Percentiles rank a stretch among this genome's conserved stretches.
Evolutionary conservation across 176 grass and related monocot genomes (phyloP).

Genomic region (Ensete ventricosum): DNA sequence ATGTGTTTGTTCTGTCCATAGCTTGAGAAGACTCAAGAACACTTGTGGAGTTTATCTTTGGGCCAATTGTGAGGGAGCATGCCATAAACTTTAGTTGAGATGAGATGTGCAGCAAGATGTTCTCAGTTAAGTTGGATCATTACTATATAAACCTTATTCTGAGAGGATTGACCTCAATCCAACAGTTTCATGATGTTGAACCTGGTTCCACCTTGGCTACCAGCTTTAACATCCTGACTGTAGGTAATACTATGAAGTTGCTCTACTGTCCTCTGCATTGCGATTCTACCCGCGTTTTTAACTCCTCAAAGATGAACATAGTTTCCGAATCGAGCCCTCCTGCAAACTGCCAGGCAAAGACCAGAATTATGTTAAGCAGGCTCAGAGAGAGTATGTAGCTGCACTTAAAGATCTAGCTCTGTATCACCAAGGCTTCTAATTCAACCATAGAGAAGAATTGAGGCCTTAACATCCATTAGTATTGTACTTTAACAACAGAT

Average conservation of each 20-base stretch:
- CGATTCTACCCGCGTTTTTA: constrained; percentile 32
- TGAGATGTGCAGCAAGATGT: background rate
- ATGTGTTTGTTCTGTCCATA: too few relatives aligned
- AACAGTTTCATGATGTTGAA: background rate
- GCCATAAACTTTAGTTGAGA: too few relatives aligned
- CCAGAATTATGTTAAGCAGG: background rate
- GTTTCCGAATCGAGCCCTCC: constrained; percentile 46
- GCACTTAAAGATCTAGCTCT: background rate
- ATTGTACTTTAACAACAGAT: too few relatives aligned
- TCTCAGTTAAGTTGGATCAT: background rate
- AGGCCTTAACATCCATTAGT: too few relatives aligned
- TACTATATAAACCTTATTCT: background rate
- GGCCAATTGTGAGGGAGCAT: too few relatives aligned
- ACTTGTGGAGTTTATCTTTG: too few relatives aligned
- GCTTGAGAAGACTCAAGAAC: too few relatives aligned
- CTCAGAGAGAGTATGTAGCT: background rate
- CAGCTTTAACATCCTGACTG: background rate
- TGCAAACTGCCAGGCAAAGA: constrained; percentile 30
- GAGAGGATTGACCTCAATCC: background rate
- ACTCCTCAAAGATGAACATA: constrained; percentile 51
- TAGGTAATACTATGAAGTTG: background rate
- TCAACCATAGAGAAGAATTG: too few relatives aligned
- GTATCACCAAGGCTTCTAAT: background rate
- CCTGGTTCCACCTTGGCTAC: background rate
- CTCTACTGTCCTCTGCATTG: constrained; percentile 15